Base-by-base conservation (phyloP, 2,329 filamentous ascomycete genomes). In the Emergomyces orientalis region DNA sequence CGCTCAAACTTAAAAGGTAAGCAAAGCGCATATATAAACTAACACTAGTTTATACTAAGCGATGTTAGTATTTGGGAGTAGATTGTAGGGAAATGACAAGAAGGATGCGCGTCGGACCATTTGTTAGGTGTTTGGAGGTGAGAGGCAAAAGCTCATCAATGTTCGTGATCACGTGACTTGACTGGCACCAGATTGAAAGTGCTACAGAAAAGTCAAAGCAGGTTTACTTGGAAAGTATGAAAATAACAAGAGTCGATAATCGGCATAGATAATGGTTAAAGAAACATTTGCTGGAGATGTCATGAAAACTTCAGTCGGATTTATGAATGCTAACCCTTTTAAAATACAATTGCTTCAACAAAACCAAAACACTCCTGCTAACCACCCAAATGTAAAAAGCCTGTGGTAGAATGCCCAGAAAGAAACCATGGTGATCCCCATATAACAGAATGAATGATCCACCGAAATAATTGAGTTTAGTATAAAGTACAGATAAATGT, bases 301-400 rank as follows among this genome's bases (percentile, higher is more conserved):
- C 54, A 37, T 22, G 11, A 57, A 57, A 30, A 17, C 11, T 11
- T 25, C 37, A 25, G n/a, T 39, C 41, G 19, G 4, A 57, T 39
- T 57, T 57, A 37, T 43, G 13, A 57, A 39, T 41, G n/a, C 6
- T 47, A 59, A 45, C 56, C 37, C 25, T 59, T 59, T 25, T 59
- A 59, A 43, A 59, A 59, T 59, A 59, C 39, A 43, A 45, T n/a
- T 59, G 37, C 56, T n/a, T 30, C 32, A 59, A 30, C 39, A 27
- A 59, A 45, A 19, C 56, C 56, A 43, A 32, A 32, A 30, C 19
- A 32, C 56, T 59, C 56, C 56, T 49, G 37, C 27, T 17, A 52
- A 60, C 22, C 43, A 45, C 43, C 30, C 30, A 52, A 60, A 52
- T 6, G 30, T 17, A 22, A 30, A 43, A 60, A 39, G 32, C 41